Evolutionary conservation across 2,329 filamentous ascomycete species (phyloP), one percentile per base, ranked within the genome.

Genomic region (Gaeumannomyces tritici): DNA sequence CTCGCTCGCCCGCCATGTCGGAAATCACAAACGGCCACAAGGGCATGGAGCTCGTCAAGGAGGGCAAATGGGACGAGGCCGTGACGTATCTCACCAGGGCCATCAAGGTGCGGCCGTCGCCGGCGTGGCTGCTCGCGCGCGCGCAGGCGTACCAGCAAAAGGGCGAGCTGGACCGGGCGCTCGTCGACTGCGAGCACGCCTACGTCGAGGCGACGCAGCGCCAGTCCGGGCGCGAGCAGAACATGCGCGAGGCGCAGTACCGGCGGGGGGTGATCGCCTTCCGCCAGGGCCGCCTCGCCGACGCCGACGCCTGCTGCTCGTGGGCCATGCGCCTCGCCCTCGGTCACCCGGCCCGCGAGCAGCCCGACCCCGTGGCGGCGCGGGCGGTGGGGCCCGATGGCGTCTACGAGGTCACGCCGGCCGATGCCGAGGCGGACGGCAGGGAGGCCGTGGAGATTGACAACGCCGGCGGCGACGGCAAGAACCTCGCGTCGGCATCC

Each of bases 181-280:
- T 95, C 57, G 78, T 77, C 54, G 89, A 93, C 73, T 86, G 88
- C 51, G 85, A 91, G 65, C 79, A 81, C 59, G 89, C 87, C 3
- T 82, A 89, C 61, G 75, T 81, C 51, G 75, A 81, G 4, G 88
- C 87, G 3, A 77, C 77, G 29, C 80, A 88, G 65, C 88, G 93
- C 55, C 89, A 83, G 35, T 65, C 69, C 42, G 69, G 67, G 63
- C 69, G 67, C 12, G 85, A 89, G 60, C 85, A 91, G 66, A 81
- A 89, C 33, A 91, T 97, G 73, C 81, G 87, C 57, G 84, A 91
- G n/a, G 88, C 90, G 1, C 91, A 97, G 70, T 85, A 95, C 69
- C 86, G 93, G 67, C 85, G 93, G 51, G 89, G 85, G 6, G 84
- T 96, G 15, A 83, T 89, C 13, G 80, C 93, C 29, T 89, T 86